Conservation (phyloP, 148 eudicot species). For the Arbutus unedo region DNA sequence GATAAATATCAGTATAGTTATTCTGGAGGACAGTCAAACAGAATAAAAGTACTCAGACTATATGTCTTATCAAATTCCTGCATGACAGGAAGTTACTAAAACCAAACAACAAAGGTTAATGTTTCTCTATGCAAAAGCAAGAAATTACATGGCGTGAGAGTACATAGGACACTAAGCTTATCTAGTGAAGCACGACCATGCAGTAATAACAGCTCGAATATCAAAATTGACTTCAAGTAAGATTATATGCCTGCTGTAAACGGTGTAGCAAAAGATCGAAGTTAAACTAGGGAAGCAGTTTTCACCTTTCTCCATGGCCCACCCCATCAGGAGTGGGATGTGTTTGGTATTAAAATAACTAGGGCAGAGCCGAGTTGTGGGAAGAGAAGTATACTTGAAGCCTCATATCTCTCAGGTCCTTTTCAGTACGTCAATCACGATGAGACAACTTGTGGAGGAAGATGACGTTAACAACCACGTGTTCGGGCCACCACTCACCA, state of each 20-base stretch:
- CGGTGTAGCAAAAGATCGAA: neutral
- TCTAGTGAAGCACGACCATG: neutral
- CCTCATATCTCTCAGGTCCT: too few relatives aligned
- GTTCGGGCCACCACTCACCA: too few relatives aligned
- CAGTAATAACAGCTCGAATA: neutral
- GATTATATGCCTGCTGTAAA: neutral
- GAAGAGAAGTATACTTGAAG: too few relatives aligned
- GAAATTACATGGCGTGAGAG: neutral
- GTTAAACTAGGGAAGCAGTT: neutral
- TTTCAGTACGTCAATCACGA: too few relatives aligned
- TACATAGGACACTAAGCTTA: neutral
- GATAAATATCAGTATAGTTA: neutral
- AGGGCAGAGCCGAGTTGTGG: too few relatives aligned
- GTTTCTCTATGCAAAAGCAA: neutral
- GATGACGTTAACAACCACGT: too few relatives aligned
- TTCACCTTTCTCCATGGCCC: too few relatives aligned
- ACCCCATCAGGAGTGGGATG: too few relatives aligned
- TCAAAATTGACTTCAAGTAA: neutral
- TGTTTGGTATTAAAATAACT: too few relatives aligned
- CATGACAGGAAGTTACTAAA: conserved; percentile 7
- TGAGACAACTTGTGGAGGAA: too few relatives aligned
- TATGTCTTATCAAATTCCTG: neutral
- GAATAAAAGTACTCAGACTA: neutral
- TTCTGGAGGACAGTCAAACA: neutral
- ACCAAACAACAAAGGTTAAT: conserved; percentile 1